phyloP scores from a whole-genome alignment of 225 moss, liverwort and hornwort genomes.

The Marchantia paleacea region DNA sequence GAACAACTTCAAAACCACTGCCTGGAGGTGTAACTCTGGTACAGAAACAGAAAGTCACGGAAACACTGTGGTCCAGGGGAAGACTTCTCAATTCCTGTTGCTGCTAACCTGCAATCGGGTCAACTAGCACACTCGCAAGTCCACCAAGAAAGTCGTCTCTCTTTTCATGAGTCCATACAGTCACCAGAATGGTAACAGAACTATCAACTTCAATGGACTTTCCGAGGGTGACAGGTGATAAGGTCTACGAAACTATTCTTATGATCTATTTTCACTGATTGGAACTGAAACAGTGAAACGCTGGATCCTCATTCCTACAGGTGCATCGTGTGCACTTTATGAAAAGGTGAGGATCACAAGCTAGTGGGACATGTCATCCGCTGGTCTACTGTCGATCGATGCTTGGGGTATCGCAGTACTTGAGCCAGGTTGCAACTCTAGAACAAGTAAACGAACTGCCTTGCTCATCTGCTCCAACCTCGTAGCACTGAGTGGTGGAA shows the following conservation, averaged over 20 bases:
- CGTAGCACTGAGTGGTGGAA: constrained; percentile 88
- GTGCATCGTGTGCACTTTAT: not conserved
- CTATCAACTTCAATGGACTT: not conserved
- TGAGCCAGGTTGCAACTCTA: constrained; percentile 81
- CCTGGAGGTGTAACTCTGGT: not conserved
- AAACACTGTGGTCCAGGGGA: not conserved
- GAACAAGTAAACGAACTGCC: constrained; percentile 79
- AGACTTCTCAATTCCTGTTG: not conserved
- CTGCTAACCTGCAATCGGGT: not conserved
- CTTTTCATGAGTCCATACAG: not conserved
- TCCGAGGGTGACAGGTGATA: not conserved
- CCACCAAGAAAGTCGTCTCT: not conserved
- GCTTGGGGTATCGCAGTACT: constrained; percentile 50
- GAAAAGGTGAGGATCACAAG: not conserved
- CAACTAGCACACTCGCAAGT: too few species aligned
- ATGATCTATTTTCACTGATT: not conserved
- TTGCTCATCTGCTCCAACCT: constrained; percentile 98
- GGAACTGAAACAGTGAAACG: not conserved
- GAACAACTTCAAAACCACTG: not conserved
- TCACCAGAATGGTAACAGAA: not conserved
- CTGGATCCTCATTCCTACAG: not conserved
- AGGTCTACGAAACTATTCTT: not conserved
- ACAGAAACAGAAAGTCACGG: not conserved
- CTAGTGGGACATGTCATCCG: constrained; percentile 47
- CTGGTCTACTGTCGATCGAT: constrained; percentile 35